Percentiles rank a stretch among this genome's conserved stretches.
These are phyloP conservation scores for Trifolium subterraneum DNA, from an alignment of 306 rosid species.

Conservation along the genomic window DNA sequence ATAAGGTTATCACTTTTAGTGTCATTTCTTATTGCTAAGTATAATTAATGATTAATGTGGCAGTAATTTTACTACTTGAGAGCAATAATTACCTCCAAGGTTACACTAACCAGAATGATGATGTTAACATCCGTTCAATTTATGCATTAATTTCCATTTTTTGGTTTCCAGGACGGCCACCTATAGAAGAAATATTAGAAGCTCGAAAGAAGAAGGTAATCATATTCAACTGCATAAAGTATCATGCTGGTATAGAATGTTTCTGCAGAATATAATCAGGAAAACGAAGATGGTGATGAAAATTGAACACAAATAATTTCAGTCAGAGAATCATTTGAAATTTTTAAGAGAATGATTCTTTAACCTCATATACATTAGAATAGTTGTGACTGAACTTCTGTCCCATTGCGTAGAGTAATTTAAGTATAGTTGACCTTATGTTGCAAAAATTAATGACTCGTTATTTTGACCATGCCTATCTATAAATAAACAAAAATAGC, in stretches of 20 bases:
- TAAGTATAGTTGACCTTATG: background rate
- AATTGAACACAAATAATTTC: background rate
- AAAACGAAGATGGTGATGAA: background rate
- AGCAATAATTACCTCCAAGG: slow-evolving; percentile 18
- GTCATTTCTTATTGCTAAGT: slow-evolving; percentile 16
- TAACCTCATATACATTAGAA: slow-evolving; percentile 10
- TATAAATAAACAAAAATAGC: slow-evolving; percentile 13
- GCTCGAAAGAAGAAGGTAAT: slow-evolving; percentile 74
- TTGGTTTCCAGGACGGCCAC: slow-evolving; percentile 71
- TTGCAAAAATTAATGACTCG: slow-evolving; percentile 1
- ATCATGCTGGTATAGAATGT: slow-evolving; percentile 4
- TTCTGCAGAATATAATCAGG: slow-evolving; percentile 16
- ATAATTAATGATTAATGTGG: slow-evolving; percentile 2
- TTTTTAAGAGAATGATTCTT: slow-evolving; percentile 6
- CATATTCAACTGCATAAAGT: slow-evolving; percentile 17
- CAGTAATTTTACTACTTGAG: background rate
- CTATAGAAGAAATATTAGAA: slow-evolving; percentile 75
- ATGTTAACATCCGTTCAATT: slow-evolving; percentile 1
- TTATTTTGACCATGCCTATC: background rate
- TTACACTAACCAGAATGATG: slow-evolving; percentile 26
- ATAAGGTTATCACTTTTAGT: slow-evolving; percentile 1
- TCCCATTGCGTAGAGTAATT: slow-evolving; percentile 9
- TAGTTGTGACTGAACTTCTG: background rate
- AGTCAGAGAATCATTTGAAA: slow-evolving; percentile 7
- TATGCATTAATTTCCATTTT: slow-evolving; percentile 3